Conservation (phyloP, 1,284 basidiomycete species). For the Microbotryum violaceum region DNA sequence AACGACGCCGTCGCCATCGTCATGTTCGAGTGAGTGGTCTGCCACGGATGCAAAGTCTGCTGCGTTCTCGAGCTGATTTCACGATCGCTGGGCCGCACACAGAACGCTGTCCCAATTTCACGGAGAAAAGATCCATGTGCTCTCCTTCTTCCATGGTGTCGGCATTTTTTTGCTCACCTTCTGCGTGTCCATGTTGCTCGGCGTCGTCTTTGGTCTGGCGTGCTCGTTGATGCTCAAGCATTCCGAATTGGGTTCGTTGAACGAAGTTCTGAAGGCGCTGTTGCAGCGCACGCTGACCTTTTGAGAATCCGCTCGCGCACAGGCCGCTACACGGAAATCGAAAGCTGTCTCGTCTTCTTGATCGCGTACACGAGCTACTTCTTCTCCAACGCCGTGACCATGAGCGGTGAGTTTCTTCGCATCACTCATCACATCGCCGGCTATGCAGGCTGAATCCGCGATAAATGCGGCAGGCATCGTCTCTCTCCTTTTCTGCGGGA, state of each 20-base stretch:
- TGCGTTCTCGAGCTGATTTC: not conserved
- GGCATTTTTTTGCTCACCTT: conserved; percentile 96
- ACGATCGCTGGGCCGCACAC: conserved; percentile 2
- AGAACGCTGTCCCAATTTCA: conserved; percentile 90
- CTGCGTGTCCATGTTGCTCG: conserved; percentile 84
- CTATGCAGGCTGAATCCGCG: not conserved
- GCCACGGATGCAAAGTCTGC: not conserved
- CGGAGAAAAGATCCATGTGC: conserved; percentile 75
- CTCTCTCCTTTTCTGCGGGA: conserved; percentile 94
- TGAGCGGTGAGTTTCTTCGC: conserved; percentile 57
- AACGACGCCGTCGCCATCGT: conserved; percentile 99
- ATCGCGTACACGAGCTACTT: conserved; percentile 98
- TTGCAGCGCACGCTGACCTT: not conserved
- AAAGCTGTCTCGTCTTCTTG: conserved; percentile 87
- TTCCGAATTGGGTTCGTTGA: conserved; percentile 50
- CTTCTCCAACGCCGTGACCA: conserved; percentile 87
- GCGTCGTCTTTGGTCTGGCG: conserved; percentile 79
- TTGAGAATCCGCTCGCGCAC: not conserved
- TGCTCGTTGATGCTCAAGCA: conserved; percentile 93
- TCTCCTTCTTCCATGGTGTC: conserved; percentile 86
- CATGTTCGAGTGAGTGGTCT: conserved; percentile 87
- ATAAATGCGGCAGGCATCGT: conserved; percentile 60
- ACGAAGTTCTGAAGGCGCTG: not conserved
- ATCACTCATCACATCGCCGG: not conserved
- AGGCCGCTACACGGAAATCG: conserved; percentile 77